Base-by-base conservation (phyloP, 2,329 filamentous ascomycete genomes). In the Colletotrichum sp. region DNA sequence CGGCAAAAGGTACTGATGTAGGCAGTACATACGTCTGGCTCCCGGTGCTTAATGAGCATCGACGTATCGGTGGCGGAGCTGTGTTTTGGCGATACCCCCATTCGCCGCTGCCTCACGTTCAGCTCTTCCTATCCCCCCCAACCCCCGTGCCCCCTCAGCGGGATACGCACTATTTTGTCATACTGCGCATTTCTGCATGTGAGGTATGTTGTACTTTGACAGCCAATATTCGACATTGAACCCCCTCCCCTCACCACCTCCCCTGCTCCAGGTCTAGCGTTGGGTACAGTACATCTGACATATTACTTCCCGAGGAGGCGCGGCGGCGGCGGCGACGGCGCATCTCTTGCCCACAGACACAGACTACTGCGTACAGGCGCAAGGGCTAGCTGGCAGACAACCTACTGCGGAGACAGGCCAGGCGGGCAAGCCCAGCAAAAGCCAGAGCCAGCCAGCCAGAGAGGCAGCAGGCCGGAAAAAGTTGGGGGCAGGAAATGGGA, bases 271-370 rank as follows among this genome's bases (percentile, higher is more conserved):
- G 27, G 28, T 30, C 69, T 75, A 63, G 73, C 69, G 73, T 39
- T 57, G 72, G 73, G 61, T 25, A 34, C 72, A 75, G 61, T 30
- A 44, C 67, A 75, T 75, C 73, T 75, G 73, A 75, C 73, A 75
- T 68, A 60, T 57, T 72, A 75, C 68, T 71, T 48, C 69, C 73
- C 73, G 73, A 72, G 63, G 65, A 70, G 73, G 68, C 30, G 69
- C 48, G 32, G 68, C 69, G 72, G 68, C 72, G 72, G 61, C 68
- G 68, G 61, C 60, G 64, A 67, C 39, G 64, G 59, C 60, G 68
- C 57, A 57, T 69, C 48, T 73, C 44, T 32, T 22, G 70, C 73
- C 73, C 73, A 75, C 70, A 67, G 73, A 75, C 72, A 63, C 19
- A 68, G 44, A 12, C 44, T 52, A 52, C 44, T 52, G 44, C 44